These are phyloP conservation scores for Tricladium varicosporioides DNA, from an alignment of 2,329 filamentous ascomycete species.

Conservation along the genomic window DNA sequence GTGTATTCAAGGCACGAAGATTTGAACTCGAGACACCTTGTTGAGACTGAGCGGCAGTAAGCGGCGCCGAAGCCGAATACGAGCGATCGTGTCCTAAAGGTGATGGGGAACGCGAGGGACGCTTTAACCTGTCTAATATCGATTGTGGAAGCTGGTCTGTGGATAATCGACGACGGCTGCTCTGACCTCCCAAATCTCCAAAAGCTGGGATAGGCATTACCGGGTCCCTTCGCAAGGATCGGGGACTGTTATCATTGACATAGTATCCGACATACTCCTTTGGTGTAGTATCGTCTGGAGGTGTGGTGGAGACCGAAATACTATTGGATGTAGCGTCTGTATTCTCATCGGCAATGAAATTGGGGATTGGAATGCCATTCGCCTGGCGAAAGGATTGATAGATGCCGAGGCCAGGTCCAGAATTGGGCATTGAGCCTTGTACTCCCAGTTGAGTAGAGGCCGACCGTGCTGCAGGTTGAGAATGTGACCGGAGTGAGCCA, in stretches of 20 bases:
- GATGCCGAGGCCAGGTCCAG: constrained; percentile 35
- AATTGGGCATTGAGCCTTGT: constrained; percentile 36
- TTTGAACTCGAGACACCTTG: constrained; percentile 29
- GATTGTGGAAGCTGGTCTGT: constrained; percentile 35
- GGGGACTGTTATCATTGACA: constrained; percentile 27
- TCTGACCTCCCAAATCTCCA: constrained; percentile 27
- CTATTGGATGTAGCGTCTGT: constrained; percentile 15
- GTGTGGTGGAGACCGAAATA: constrained; percentile 17
- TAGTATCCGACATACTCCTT: constrained; percentile 37
- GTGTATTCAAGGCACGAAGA: constrained; percentile 27
- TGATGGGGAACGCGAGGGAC: constrained; percentile 35
- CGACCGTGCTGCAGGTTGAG: constrained; percentile 56
- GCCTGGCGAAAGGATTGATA: constrained; percentile 30
- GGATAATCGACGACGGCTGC: constrained; percentile 27
- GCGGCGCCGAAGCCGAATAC: constrained; percentile 27
- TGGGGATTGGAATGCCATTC: constrained; percentile 53
- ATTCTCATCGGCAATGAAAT: constrained; percentile 54
- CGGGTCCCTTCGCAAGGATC: constrained; percentile 21
- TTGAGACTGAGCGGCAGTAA: constrained; percentile 20
- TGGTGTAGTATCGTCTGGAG: constrained; percentile 27
- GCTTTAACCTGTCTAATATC: constrained; percentile 32
- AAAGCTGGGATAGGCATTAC: constrained; percentile 31
- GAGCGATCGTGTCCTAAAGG: constrained; percentile 35
- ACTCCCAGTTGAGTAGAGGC: constrained; percentile 34
- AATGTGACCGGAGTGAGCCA: constrained; percentile 62